A percentile compares a stretch with the other conserved stretches of the same genome.
These are phyloP conservation scores for Wallacemonas sp. DNA, from an alignment of 208 protist species.

Conservation along the genomic window DNA sequence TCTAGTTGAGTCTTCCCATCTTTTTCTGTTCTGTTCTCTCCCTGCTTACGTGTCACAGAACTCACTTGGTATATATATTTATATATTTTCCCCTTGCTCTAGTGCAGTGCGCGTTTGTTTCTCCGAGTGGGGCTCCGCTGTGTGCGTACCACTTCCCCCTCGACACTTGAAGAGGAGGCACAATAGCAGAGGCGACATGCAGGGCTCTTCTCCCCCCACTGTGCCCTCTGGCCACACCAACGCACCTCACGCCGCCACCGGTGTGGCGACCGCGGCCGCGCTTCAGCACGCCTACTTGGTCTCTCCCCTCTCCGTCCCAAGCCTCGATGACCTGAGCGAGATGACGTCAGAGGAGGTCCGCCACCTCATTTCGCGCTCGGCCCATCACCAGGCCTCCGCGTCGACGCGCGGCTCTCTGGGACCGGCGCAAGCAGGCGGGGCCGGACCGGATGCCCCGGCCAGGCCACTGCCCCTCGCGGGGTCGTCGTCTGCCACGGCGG, in stretches of 20 bases:
- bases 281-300: not conserved
- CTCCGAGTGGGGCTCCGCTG: not conserved
- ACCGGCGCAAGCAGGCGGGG: too few species aligned
- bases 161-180: too few species aligned
- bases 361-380: slow-evolving; percentile 2
- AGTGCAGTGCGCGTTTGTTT: not conserved
- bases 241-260: not conserved
- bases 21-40: not conserved
- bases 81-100: too few species aligned
- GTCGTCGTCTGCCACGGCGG: too few species aligned
- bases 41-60: too few species aligned
- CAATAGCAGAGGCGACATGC: too few species aligned
- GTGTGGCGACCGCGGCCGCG: not conserved
- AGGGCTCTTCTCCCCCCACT: not conserved
- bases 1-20: not conserved
- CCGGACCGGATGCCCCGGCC: too few species aligned
- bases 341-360: slow-evolving; percentile 13
- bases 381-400: not conserved
- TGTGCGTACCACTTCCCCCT: not conserved
- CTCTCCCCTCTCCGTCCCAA: slow-evolving; percentile 4
- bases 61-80: too few species aligned
- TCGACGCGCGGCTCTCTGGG: not conserved
- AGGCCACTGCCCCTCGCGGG: too few species aligned
- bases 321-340: slow-evolving; percentile 17
- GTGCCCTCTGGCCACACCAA: not conserved